A percentile compares a stretch with the other conserved stretches of the same genome.
Evolutionary conservation across 495 filamentous ascomycete species (phyloP).

Genomic region (Penicillium pulvis): DNA sequence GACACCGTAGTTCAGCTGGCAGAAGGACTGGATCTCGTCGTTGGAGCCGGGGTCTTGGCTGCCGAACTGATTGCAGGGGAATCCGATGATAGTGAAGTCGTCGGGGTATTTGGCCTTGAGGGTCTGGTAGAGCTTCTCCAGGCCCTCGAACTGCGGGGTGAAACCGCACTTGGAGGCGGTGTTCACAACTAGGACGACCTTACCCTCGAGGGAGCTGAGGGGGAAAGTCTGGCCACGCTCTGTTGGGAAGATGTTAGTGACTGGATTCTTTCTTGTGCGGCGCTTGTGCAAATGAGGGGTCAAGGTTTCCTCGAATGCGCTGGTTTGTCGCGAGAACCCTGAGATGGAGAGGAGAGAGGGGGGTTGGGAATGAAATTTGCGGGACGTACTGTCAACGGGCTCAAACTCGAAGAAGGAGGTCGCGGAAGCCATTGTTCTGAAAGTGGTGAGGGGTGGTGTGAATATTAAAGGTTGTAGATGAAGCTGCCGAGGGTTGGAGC

Average conservation of each 20-base stretch:
- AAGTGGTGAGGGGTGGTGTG: conserved; percentile 4
- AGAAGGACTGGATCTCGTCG: conserved; percentile 91
- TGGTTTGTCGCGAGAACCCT: not conserved
- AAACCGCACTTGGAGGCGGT: conserved; percentile 99
- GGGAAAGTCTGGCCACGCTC: conserved; percentile 74
- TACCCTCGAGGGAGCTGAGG: conserved; percentile 72
- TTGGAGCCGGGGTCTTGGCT: conserved; percentile 84
- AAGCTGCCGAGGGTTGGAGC: conserved; percentile 1
- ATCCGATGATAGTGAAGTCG: conserved; percentile 85
- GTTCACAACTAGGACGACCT: conserved; percentile 95
- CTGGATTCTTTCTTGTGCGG: not conserved
- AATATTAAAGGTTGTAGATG: not conserved
- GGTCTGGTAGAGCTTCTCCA: conserved; percentile 87
- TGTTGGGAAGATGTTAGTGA: conserved; percentile 32
- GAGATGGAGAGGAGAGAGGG: not conserved
- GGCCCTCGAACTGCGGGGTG: conserved; percentile 91
- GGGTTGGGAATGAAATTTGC: not conserved
- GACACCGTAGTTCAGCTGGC: conserved; percentile 93
- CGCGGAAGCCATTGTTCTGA: conserved; percentile 77
- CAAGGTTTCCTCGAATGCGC: not conserved
- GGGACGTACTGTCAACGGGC: conserved; percentile 71
- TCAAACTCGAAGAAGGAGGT: conserved; percentile 92
- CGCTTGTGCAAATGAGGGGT: not conserved
- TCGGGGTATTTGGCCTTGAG: conserved; percentile 67
- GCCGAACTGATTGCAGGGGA: conserved; percentile 98